A percentile compares a stretch with the other conserved stretches of the same genome.
These are phyloP conservation scores for Astrothelium macrocarpum DNA, from an alignment of 495 filamentous ascomycete genomes.

Conservation along the genomic window DNA sequence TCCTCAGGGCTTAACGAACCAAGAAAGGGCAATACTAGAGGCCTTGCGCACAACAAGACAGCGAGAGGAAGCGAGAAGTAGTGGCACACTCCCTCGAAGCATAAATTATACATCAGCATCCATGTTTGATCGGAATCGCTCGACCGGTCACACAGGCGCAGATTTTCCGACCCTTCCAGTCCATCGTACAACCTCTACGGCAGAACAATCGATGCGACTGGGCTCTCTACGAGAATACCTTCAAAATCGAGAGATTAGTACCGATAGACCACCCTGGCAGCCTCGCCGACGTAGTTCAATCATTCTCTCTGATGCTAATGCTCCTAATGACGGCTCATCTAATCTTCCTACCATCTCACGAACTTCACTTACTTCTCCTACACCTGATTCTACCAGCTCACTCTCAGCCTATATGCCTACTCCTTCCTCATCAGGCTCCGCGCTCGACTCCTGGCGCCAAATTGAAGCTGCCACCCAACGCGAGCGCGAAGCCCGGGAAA, in stretches of 20 bases:
- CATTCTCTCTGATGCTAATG: background rate
- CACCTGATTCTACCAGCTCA: background rate
- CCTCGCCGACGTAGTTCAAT: slow-evolving; percentile 1
- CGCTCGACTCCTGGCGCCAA: slow-evolving; percentile 36
- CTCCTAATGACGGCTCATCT: background rate
- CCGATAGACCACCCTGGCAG: slow-evolving; percentile 3
- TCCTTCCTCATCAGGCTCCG: background rate
- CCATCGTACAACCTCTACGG: slow-evolving; percentile 16
- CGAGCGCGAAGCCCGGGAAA: slow-evolving; percentile 20
- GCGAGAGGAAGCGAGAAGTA: slow-evolving; percentile 26
- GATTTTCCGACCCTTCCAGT: background rate
- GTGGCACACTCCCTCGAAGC: slow-evolving; percentile 25
- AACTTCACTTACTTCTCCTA: slow-evolving; percentile 9
- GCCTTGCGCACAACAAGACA: slow-evolving; percentile 39
- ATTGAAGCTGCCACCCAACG: slow-evolving; percentile 34
- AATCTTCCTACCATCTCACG: background rate
- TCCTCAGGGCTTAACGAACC: slow-evolving; percentile 44
- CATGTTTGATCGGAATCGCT: slow-evolving; percentile 17
- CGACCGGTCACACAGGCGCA: background rate
- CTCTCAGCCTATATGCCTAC: background rate
- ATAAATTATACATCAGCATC: slow-evolving; percentile 37
- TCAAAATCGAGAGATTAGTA: background rate
- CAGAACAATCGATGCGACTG: slow-evolving; percentile 6
- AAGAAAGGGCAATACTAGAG: slow-evolving; percentile 51
- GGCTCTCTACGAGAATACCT: background rate